Base-by-base conservation (phyloP, 257 asterid genomes). In the Craterostigma plantagineum region DNA sequence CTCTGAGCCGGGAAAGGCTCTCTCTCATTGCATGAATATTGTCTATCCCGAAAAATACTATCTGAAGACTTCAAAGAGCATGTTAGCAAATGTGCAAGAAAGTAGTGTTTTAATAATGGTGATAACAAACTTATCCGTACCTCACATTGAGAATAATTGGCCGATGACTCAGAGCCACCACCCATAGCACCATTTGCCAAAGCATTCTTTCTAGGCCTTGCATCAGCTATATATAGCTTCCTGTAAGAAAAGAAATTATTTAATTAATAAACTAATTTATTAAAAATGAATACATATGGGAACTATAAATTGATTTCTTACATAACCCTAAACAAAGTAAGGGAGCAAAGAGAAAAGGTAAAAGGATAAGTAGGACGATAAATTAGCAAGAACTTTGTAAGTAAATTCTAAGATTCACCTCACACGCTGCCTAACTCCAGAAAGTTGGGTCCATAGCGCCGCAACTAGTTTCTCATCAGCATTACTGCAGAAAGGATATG, bases 101-200 rank as follows among this genome's bases (percentile, higher is more conserved):
- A 12, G 1, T 36, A 10, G 11, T 9, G 14, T 9, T 10, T 10
- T 36, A 12, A 36, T 33, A 38, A 16, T 38, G 37, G 7, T 14
- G 46, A n/a, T 17, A 17, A 47, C 37, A 59, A 55, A 49, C 48
- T 48, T 49, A 55, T 34, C 70, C 72, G 61, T 42, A 90, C 98
- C 95, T 90, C 98, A 38, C 95, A 79, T 30, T 79, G 93, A 40
- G 66, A 79, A 72, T 90, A 82, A 67, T 90, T 72, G 60, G 98
- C 76, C 54, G 98, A 90, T 35, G 98, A 90, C 70, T 90, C 98
- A 2, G 98, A 90, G 67, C 98, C 98, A 56, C 98, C 98, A 45
- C 98, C 98, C 98, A 90, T 82, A 48, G 98, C 98, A 56, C 98
- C 98, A 79, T 90, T 90, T 51, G 98, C 98, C 56, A 90, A 55